A percentile compares a stretch with the other conserved stretches of the same genome.
phyloP scores from a whole-genome alignment of 805 yeast species.

The Debaryomyces prosopidis region DNA sequence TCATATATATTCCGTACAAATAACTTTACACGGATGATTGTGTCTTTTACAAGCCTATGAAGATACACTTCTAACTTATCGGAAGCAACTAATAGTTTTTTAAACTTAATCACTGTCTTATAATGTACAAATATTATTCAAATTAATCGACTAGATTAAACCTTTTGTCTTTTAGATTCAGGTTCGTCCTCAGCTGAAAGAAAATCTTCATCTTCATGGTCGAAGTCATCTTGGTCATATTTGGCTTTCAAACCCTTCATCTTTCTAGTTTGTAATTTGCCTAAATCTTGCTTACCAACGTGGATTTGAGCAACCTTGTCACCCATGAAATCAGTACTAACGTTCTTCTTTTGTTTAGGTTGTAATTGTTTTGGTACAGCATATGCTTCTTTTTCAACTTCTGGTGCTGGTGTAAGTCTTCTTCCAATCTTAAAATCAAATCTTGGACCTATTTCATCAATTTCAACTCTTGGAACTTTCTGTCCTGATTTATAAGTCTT shows the following conservation, averaged over 20 bases:
- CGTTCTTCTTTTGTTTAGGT: slow-evolving; percentile 83
- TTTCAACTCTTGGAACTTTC: slow-evolving; percentile 89
- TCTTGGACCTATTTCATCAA: slow-evolving; percentile 95
- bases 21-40: background rate
- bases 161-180: slow-evolving; percentile 33
- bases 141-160: slow-evolving; percentile 7
- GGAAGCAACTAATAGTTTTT: no score
- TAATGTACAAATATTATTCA: slow-evolving; percentile 7
- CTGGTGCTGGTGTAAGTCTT: slow-evolving; percentile 77
- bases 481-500: slow-evolving; percentile 82
- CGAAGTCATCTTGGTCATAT: slow-evolving; percentile 74
- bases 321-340: slow-evolving; percentile 85
- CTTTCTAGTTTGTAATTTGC: slow-evolving; percentile 91
- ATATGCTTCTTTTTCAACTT: slow-evolving; percentile 86
- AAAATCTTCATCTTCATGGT: slow-evolving; percentile 45
- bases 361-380: slow-evolving; percentile 79
- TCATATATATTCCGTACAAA: background rate
- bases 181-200: slow-evolving; percentile 21
- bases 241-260: slow-evolving; percentile 94
- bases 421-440: slow-evolving; percentile 92
- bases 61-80: no score
- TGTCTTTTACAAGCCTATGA: no score
- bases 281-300: slow-evolving; percentile 91
- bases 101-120: background rate
- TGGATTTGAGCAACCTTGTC: slow-evolving; percentile 96